Conservation (phyloP, 2,329 filamentous ascomycete species). For the Proliferodiscus dingleyae region DNA sequence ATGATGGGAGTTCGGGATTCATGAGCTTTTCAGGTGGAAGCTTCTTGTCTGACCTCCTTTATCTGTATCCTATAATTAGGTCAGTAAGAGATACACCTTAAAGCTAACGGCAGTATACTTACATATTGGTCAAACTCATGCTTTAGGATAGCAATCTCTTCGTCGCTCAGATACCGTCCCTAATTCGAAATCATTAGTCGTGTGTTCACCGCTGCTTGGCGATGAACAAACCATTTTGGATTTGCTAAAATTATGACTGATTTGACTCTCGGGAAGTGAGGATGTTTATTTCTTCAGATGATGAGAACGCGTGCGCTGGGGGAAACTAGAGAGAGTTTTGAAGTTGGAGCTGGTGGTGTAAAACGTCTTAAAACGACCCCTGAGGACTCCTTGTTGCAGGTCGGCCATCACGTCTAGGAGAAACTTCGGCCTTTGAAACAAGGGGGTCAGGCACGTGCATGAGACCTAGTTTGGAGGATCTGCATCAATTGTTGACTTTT, state of each 20-base stretch:
- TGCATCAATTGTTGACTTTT: too few species aligned
- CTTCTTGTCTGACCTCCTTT: constrained; percentile 17
- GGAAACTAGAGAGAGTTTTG: not conserved
- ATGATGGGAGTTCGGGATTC: too few species aligned
- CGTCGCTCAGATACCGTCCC: constrained; percentile 12
- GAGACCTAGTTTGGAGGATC: too few species aligned
- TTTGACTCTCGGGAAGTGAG: too few species aligned
- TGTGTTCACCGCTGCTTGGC: not conserved
- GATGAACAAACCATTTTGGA: not conserved
- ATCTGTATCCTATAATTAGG: constrained; percentile 14
- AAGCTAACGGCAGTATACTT: not conserved
- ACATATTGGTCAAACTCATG: constrained; percentile 25
- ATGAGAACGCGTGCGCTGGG: not conserved
- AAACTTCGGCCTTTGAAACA: not conserved
- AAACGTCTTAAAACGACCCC: not conserved
- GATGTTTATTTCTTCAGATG: not conserved
- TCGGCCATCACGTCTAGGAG: not conserved
- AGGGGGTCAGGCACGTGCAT: not conserved
- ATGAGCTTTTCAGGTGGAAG: too few species aligned
- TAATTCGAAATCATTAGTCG: not conserved
- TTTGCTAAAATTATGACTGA: too few species aligned
- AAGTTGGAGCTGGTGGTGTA: not conserved
- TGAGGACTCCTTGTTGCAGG: not conserved
- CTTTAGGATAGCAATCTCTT: constrained; percentile 23
- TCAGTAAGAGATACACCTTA: not conserved